Conservation (phyloP, 257 asterid species). For the Nicotiana tabacum region DNA sequence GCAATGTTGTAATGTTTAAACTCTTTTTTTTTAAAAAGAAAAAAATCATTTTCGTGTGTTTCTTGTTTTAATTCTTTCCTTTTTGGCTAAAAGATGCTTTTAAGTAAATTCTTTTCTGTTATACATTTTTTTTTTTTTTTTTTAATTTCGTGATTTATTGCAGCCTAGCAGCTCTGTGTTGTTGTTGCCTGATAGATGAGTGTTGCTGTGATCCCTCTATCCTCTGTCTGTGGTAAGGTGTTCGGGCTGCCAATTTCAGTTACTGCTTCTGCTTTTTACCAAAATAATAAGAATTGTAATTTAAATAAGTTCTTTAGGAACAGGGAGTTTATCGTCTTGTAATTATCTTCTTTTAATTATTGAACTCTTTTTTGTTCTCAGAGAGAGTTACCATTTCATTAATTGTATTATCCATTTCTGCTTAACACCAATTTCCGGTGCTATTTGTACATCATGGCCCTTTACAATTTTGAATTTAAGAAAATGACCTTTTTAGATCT, state of each 20-base stretch:
- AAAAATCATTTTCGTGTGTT: no score
- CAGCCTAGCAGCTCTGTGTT: slow-evolving; percentile 11
- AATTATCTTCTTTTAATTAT: not conserved
- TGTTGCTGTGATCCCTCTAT: slow-evolving; percentile 12
- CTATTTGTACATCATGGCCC: no score
- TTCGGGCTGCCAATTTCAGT: not conserved
- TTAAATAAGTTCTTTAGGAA: not conserved
- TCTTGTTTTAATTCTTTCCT: not conserved
- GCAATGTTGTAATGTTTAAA: not conserved
- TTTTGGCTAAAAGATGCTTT: not conserved
- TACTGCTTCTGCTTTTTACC: not conserved
- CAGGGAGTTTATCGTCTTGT: not conserved
- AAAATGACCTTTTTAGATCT: no score
- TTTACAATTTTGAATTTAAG: no score
- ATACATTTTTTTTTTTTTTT: no score
- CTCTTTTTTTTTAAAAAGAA: no score
- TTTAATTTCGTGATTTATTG: not conserved
- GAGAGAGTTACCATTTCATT: not conserved
- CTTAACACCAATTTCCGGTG: no score
- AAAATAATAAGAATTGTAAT: not conserved
- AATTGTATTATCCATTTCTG: not conserved
- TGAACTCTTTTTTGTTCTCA: not conserved
- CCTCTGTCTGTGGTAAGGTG: not conserved
- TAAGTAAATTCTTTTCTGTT: no score
- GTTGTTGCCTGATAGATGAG: slow-evolving; percentile 10